Conservation (phyloP, 2,329 filamentous ascomycete genomes). For the Westerdykella sp. region DNA sequence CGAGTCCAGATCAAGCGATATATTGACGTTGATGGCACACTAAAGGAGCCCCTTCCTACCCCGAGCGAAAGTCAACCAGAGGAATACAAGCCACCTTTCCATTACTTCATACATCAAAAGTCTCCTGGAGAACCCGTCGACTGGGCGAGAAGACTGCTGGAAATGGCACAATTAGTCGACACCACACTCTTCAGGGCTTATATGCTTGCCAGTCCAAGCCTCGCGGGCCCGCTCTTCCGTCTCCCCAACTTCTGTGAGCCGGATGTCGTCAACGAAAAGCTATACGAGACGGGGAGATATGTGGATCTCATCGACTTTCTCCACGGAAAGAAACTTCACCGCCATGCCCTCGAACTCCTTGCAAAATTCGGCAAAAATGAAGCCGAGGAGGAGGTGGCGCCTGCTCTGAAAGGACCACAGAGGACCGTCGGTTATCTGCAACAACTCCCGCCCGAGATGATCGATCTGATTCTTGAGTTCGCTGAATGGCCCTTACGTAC, state of each 20-base stretch:
- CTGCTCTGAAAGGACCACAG: conserved; percentile 68
- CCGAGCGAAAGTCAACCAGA: conserved; percentile 35
- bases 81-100: conserved; percentile 38
- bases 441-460: conserved; percentile 75
- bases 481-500: conserved; percentile 77
- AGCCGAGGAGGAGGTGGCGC: conserved; percentile 41
- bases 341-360: conserved; percentile 75
- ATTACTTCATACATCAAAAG: conserved; percentile 35
- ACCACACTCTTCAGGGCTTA: conserved; percentile 91
- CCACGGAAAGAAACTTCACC: conserved; percentile 88
- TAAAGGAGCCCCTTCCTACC: conserved; percentile 53
- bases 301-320: conserved; percentile 97
- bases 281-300: conserved; percentile 82
- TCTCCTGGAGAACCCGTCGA: conserved; percentile 40
- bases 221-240: conserved; percentile 86
- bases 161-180: conserved; percentile 79
- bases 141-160: conserved; percentile 64
- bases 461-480: conserved; percentile 87
- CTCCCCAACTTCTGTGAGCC: conserved; percentile 97
- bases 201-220: conserved; percentile 81
- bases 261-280: conserved; percentile 85
- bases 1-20: conserved; percentile 59
- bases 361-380: conserved; percentile 65
- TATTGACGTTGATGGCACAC: conserved; percentile 52
- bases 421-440: conserved; percentile 88